Conservation (phyloP, 2,329 filamentous ascomycete genomes). For the Colletotrichum sidae region DNA sequence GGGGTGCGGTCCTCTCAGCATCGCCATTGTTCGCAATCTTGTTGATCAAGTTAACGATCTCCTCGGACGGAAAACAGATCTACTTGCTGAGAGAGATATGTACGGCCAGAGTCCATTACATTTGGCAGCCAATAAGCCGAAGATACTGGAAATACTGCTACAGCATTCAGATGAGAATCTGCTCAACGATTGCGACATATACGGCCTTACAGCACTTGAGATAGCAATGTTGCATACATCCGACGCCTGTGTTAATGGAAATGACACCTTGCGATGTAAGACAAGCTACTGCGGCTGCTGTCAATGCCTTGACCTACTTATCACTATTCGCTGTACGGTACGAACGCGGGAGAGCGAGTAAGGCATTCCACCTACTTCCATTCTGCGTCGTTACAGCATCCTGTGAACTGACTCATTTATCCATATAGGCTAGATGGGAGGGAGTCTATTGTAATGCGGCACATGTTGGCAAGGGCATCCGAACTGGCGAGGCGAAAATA, state of each 20-base stretch:
- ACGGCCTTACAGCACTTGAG: not conserved
- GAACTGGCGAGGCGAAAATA: slow-evolving; percentile 3
- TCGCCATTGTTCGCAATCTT: not conserved
- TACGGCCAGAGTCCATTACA: not conserved
- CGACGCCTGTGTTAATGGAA: accelerated
- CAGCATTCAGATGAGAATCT: not conserved
- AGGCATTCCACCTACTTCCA: too few species aligned
- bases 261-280: too few species aligned
- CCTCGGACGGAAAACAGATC: accelerated
- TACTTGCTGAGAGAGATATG: not conserved
- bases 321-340: too few species aligned
- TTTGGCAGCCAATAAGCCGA: not conserved
- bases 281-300: too few species aligned
- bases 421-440: too few species aligned
- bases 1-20: not conserved
- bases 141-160: not conserved
- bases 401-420: too few species aligned
- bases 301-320: too few species aligned
- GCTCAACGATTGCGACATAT: not conserved
- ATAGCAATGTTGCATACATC: not conserved
- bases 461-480: not conserved
- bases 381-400: too few species aligned
- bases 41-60: not conserved
- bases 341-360: too few species aligned
- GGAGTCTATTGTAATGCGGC: too few species aligned